Evolutionary conservation across 345 rosid species (phyloP), one percentile per base, ranked within the genome.

Genomic region (Murraya koenigii): DNA sequence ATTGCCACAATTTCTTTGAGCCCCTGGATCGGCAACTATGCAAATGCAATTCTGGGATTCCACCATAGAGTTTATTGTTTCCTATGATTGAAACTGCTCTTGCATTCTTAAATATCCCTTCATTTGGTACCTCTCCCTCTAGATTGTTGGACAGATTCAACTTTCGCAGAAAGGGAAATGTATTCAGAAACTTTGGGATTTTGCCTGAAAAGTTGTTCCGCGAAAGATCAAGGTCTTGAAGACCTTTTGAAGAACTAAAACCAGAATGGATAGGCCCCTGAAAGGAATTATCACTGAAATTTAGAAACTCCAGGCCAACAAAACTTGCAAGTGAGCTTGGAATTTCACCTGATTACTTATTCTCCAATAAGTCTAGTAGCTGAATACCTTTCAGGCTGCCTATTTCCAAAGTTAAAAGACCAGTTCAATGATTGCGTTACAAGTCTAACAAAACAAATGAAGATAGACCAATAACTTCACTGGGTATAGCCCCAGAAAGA

Each of bases 81-180:
- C 84, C 76, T 5, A 14, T 5, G n/a, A 81, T 6, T 1, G 79
- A 82, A 70, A 69, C 17, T 2, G 69, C 47, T 22, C 71, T 74
- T 52, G 54, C 62, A 56, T 82, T 78, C 65, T 66, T 71, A 23
- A 82, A 78, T 15, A 78, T 20, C 1, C 85, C 82, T 49, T 82
- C 58, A 19, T 1, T 35, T 23, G 85, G 54, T 22, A 78, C 66
- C 7, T 64, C 70, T n/a, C 80, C 80, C 30, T 64, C 68, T 9
- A 82, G 79, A 17, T 74, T 30, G 35, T 82, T 78, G 17, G 81
- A 78, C 22, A 82, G 79, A 65, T 78, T 75, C 25, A 82, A 23
- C 3, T 5, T 17, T 58, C 0, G 61, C 28, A 58, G 23, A 52
- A 81, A 81, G 20, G 32, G 23, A 6, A 81, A 61, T 22, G 74